phyloP scores from a whole-genome alignment of 768 basidiomycete genomes.

The Phylloporus sp. region DNA sequence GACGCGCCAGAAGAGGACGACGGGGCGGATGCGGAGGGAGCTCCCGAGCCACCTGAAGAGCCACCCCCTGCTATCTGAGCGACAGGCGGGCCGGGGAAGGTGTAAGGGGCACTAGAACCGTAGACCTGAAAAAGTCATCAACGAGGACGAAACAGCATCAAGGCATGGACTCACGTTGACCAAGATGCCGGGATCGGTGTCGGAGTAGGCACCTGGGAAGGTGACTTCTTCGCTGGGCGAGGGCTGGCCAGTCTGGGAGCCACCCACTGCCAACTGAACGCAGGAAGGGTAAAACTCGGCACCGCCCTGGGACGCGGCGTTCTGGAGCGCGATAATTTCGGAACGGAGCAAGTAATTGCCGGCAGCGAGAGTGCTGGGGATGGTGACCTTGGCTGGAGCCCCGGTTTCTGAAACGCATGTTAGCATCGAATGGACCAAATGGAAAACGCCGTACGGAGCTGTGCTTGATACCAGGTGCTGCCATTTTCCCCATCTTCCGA shows the following conservation, averaged over 20 bases:
- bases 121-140: constrained; percentile 17
- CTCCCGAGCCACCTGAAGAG: constrained; percentile 2
- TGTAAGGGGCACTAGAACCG: constrained; percentile 32
- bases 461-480: constrained; percentile 46
- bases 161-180: constrained; percentile 32
- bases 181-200: constrained; percentile 64
- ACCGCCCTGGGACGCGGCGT: constrained; percentile 46
- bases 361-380: constrained; percentile 50
- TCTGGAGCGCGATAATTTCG: constrained; percentile 74
- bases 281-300: constrained; percentile 38
- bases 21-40: neutral
- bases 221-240: constrained; percentile 38
- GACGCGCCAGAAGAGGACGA: neutral
- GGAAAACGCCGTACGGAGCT: constrained; percentile 36
- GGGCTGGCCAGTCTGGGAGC: constrained; percentile 23
- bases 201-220: constrained; percentile 68
- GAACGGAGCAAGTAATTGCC: constrained; percentile 74
- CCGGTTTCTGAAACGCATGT: constrained; percentile 32
- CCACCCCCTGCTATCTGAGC: constrained; percentile 34
- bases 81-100: constrained; percentile 49
- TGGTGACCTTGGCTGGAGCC: constrained; percentile 32
- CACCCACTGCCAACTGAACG: constrained; percentile 24
- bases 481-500: constrained; percentile 41
- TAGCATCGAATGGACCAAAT: neutral
- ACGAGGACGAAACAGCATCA: neutral